Percentiles rank a stretch among this genome's conserved stretches.
Evolutionary conservation across 2,329 filamentous ascomycete genomes (phyloP).

Genomic region (Periconia macrospinosa): DNA sequence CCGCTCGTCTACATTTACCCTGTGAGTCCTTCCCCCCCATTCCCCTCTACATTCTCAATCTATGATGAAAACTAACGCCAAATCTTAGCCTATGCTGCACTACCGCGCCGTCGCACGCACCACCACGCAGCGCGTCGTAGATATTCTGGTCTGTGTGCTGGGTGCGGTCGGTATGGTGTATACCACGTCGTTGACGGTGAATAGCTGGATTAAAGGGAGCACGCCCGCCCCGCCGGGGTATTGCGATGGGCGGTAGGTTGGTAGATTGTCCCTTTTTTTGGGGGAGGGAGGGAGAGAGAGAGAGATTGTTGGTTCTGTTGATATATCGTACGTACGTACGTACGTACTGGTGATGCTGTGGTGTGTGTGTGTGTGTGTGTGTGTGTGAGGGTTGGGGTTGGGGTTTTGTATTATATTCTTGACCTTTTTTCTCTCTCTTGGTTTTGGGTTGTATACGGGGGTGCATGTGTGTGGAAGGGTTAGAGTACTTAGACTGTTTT

Average conservation of each 20-base stretch:
- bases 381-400: too few species aligned
- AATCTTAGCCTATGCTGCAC: slow-evolving; percentile 88
- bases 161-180: slow-evolving; percentile 88
- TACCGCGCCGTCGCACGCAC: slow-evolving; percentile 76
- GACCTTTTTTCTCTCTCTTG: too few species aligned
- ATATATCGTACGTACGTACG: too few species aligned
- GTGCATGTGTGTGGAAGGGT: too few species aligned
- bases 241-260: slow-evolving; percentile 53
- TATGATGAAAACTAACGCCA: slow-evolving; percentile 30
- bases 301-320: too few species aligned
- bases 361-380: too few species aligned
- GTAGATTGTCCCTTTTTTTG: background rate
- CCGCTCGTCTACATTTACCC: slow-evolving; percentile 97
- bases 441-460: too few species aligned
- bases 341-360: too few species aligned
- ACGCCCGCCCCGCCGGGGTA: slow-evolving; percentile 61
- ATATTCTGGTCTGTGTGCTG: slow-evolving; percentile 77
- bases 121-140: slow-evolving; percentile 67
- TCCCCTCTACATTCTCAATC: background rate
- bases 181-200: slow-evolving; percentile 82
- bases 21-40: slow-evolving; percentile 59
- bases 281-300: too few species aligned
- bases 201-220: slow-evolving; percentile 75
- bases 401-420: too few species aligned
- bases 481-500: too few species aligned